Evolutionary conservation across 2,329 filamentous ascomycete genomes (phyloP), one percentile per base, ranked within the genome.

Genomic region (Diaporthe nobilis): DNA sequence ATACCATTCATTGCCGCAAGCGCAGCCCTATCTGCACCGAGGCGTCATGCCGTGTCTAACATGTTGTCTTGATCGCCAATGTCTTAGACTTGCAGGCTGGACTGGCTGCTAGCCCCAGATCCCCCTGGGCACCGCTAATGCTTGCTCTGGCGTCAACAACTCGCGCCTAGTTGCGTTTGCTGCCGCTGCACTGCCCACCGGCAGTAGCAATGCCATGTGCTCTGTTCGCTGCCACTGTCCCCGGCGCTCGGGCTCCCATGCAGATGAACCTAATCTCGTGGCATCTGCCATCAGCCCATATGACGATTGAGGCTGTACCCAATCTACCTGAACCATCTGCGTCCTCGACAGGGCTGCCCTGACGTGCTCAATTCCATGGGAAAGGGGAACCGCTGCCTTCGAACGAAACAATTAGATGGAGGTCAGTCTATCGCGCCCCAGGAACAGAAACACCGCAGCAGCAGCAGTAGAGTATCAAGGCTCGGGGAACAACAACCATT

Each of bases 221-320:
- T 60, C 57, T 34, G 34, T n/a, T 60, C 57, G 34, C 60, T 28
- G 39, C 28, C 60, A 44, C 60, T 47, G n/a, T 47, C 60, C 60
- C 61, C 42, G 17, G 25, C 61, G 61, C 61, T 65, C 61, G 61
- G 61, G 44, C 63, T 37, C 31, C 63, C 6, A 15, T 37, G 22
- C 63, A 68, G 63, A 68, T 68, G 63, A 68, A 68, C 63, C 44
- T 51, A 68, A 68, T 68, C 63, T 68, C 47, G 20, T 68, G 63
- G 63, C 63, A 68, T 31, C 28, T 39, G 44, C 44, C 42, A 49
- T 58, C 44, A 72, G 31, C 25, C 71, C 71, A 72, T 55, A 63
- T 65, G 44, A 73, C 47, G 28, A 63, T 55, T 65, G 71, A 65
- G 71, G 71, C 71, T 73, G 71, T 65, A 63, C 55, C 44, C 57